Percentiles rank a stretch among this genome's conserved stretches.
These are phyloP conservation scores for Saccharomyces uvarum DNA, from an alignment of 1,139 yeast species.

Conservation along the genomic window DNA sequence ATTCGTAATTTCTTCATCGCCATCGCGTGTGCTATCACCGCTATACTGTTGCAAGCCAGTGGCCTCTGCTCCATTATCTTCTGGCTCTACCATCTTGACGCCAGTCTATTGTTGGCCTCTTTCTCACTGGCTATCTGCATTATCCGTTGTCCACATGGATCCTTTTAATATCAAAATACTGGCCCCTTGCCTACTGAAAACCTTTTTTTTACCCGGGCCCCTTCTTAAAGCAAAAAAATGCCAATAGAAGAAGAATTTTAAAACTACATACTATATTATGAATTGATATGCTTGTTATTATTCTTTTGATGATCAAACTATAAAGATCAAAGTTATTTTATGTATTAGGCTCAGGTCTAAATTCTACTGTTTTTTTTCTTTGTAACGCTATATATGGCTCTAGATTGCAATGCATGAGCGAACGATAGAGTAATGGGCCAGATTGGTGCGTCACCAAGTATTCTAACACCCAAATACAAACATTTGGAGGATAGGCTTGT, in stretches of 20 bases:
- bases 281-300: not conserved
- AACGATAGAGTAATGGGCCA: conserved; percentile 76
- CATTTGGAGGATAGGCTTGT: conserved; percentile 51
- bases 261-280: not conserved
- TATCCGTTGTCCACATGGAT: not conserved
- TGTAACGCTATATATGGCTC: conserved; percentile 42
- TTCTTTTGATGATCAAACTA: not conserved
- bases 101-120: not conserved
- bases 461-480: conserved; percentile 61
- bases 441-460: conserved; percentile 74
- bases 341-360: not conserved
- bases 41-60: not conserved
- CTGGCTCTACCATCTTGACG: not conserved
- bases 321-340: not conserved
- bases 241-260: not conserved
- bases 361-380: conserved; percentile 2
- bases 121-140: not conserved
- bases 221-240: not conserved
- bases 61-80: not conserved
- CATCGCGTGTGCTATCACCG: not conserved
- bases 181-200: not conserved
- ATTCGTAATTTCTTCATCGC: not conserved
- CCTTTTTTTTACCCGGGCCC: not conserved
- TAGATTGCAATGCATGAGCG: conserved; percentile 66
- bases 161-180: not conserved